Evolutionary conservation across 2,329 filamentous ascomycete species (phyloP).

Genomic region (Rhinocladiella mackenziei): DNA sequence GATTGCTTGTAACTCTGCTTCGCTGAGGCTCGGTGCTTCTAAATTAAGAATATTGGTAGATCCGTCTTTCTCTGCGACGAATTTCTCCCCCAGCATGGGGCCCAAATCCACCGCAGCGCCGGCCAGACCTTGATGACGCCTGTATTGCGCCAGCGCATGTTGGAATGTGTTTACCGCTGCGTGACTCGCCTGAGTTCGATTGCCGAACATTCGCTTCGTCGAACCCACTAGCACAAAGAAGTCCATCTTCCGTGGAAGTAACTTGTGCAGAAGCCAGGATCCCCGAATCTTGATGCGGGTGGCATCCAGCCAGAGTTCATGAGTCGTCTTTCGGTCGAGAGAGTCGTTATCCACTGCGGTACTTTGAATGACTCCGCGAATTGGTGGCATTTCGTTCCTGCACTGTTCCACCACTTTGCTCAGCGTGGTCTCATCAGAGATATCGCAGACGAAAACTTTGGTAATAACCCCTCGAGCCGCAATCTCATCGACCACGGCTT

Average conservation of each 20-base stretch:
- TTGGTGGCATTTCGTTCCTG: background rate
- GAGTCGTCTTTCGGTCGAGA: background rate
- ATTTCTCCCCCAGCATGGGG: no score
- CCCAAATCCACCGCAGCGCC: no score
- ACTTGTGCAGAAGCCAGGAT: background rate
- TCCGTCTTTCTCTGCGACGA: no score
- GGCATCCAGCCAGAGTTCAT: background rate
- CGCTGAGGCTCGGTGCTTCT: background rate
- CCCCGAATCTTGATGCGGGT: background rate
- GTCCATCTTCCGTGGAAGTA: slow-evolving; percentile 32
- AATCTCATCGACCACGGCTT: slow-evolving; percentile 47
- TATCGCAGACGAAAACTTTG: background rate
- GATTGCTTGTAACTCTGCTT: background rate
- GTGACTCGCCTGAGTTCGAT: slow-evolving; percentile 37
- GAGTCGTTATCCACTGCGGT: background rate
- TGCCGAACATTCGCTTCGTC: slow-evolving; percentile 35
- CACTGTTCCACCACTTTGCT: background rate
- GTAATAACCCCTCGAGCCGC: slow-evolving; percentile 47
- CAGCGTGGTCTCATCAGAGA: background rate
- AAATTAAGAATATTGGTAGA: no score
- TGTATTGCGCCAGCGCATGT: slow-evolving; percentile 32
- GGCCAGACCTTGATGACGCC: slow-evolving; percentile 21
- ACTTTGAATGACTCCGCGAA: background rate
- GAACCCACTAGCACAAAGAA: slow-evolving; percentile 46
- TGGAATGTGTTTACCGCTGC: slow-evolving; percentile 39